Percentiles rank a stretch among this genome's conserved stretches.
Evolutionary conservation across 2,329 filamentous ascomycete genomes (phyloP).

Genomic region (Colletotrichum tabaci): DNA sequence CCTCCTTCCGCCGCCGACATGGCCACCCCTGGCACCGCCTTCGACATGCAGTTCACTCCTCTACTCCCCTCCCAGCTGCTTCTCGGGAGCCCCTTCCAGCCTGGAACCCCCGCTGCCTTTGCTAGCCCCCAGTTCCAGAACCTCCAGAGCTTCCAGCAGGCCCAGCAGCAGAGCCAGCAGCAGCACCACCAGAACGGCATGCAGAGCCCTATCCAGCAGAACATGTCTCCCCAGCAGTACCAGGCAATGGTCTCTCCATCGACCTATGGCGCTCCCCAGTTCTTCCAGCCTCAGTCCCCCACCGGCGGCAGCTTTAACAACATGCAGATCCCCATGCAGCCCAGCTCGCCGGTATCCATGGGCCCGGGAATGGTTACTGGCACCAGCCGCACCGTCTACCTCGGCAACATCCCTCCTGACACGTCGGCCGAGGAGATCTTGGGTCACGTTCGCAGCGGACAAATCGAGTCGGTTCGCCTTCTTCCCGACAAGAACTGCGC

Average conservation of each 20-base stretch:
- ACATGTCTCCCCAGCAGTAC: constrained; percentile 86
- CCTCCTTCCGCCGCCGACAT: constrained; percentile 78
- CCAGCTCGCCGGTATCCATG: constrained; percentile 83
- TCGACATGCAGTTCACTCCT: constrained; percentile 99
- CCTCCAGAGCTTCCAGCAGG: constrained; percentile 81
- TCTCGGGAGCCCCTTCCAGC: constrained; percentile 96
- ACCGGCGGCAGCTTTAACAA: constrained; percentile 78
- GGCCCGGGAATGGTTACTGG: constrained; percentile 86
- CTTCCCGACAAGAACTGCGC: constrained; percentile 99
- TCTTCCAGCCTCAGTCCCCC: constrained; percentile 91
- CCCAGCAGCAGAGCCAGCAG: constrained; percentile 66
- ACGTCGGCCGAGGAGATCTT: constrained; percentile 97
- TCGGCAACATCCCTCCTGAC: constrained; percentile 98
- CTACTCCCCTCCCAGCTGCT: constrained; percentile 94
- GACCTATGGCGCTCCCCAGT: constrained; percentile 84
- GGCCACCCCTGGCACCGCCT: constrained; percentile 88
- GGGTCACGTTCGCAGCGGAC: constrained; percentile 94
- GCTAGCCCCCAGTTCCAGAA: constrained; percentile 92
- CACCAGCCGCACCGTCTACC: constrained; percentile 95
- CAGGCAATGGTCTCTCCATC: constrained; percentile 90
- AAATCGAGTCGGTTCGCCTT: constrained; percentile 98
- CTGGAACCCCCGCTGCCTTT: constrained; percentile 91
- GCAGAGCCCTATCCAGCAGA: constrained; percentile 82
- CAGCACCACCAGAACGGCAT: constrained; percentile 74
- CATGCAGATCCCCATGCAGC: constrained; percentile 69